These are phyloP conservation scores for Williopsis jadinii DNA, from an alignment of 1,139 yeast species.

Conservation along the genomic window DNA sequence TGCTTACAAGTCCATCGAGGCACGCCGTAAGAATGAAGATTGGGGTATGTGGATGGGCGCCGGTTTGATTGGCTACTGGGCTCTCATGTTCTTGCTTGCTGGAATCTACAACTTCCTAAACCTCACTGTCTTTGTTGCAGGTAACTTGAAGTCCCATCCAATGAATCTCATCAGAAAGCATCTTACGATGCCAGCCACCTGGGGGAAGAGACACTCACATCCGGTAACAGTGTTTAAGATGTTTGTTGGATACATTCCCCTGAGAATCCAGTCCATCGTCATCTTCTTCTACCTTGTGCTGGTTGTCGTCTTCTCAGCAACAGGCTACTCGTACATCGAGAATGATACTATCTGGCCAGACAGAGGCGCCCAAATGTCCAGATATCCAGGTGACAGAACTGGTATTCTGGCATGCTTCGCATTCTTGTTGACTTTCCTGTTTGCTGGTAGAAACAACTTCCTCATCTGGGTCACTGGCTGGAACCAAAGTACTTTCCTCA, in stretches of 20 bases:
- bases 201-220: slow-evolving; percentile 23
- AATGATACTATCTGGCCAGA: slow-evolving; percentile 36
- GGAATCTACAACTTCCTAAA: slow-evolving; percentile 31
- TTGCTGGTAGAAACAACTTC: slow-evolving; percentile 64
- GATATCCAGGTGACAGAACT: slow-evolving; percentile 57
- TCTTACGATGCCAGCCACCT: slow-evolving; percentile 38
- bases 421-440: slow-evolving; percentile 45
- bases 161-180: slow-evolving; percentile 37
- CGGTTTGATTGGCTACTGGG: slow-evolving; percentile 45
- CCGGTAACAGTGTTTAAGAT: slow-evolving; percentile 10
- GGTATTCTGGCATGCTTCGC: slow-evolving; percentile 41
- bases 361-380: slow-evolving; percentile 40
- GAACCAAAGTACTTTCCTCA: slow-evolving; percentile 53
- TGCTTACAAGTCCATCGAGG: slow-evolving; percentile 29
- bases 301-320: slow-evolving; percentile 29
- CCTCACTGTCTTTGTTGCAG: slow-evolving; percentile 32
- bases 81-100: slow-evolving; percentile 34
- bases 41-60: slow-evolving; percentile 41
- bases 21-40: slow-evolving; percentile 32
- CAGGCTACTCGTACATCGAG: slow-evolving; percentile 34
- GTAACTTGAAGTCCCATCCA: slow-evolving; percentile 27
- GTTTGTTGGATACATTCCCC: slow-evolving; percentile 34
- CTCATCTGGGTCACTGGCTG: slow-evolving; percentile 61
- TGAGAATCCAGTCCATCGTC: slow-evolving; percentile 49
- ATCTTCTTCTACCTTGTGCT: slow-evolving; percentile 37